Percentiles rank a stretch among this genome's conserved stretches.
Conservation (phyloP, 208 protist species). For the Kentomonas sorsogonicus region DNA sequence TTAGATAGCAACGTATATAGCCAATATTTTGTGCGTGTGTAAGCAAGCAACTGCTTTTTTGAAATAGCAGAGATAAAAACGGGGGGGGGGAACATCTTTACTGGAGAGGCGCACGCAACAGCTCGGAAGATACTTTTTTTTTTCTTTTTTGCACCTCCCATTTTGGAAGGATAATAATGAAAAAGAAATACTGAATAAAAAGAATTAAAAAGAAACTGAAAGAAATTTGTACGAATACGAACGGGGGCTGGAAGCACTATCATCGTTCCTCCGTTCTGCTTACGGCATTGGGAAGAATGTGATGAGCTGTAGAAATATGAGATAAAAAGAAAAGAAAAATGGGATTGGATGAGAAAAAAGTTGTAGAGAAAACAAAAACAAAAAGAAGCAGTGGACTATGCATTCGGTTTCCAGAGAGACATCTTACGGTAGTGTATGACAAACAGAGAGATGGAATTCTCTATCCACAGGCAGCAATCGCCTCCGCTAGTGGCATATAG, state of each 20-base stretch:
- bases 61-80: too few species aligned
- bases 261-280: too few species aligned
- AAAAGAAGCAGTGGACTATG: neutral
- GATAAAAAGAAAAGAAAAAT: constrained; percentile 3
- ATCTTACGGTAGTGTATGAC: neutral
- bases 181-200: neutral
- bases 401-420: neutral
- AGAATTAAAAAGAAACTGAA: neutral
- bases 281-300: too few species aligned
- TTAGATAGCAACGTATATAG: too few species aligned
- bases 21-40: too few species aligned
- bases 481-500: too few species aligned
- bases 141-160: neutral
- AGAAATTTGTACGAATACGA: neutral
- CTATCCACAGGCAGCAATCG: too few species aligned
- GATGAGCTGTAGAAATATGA: too few species aligned
- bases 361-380: neutral
- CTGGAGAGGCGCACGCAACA: too few species aligned
- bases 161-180: neutral
- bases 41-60: neutral
- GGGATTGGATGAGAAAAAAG: neutral
- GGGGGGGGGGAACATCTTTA: too few species aligned
- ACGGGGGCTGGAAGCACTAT: too few species aligned
- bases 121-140: too few species aligned
- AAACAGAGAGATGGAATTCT: neutral